These are phyloP conservation scores for Pulveroboletus frians DNA, from an alignment of 768 basidiomycete genomes.

Conservation along the genomic window DNA sequence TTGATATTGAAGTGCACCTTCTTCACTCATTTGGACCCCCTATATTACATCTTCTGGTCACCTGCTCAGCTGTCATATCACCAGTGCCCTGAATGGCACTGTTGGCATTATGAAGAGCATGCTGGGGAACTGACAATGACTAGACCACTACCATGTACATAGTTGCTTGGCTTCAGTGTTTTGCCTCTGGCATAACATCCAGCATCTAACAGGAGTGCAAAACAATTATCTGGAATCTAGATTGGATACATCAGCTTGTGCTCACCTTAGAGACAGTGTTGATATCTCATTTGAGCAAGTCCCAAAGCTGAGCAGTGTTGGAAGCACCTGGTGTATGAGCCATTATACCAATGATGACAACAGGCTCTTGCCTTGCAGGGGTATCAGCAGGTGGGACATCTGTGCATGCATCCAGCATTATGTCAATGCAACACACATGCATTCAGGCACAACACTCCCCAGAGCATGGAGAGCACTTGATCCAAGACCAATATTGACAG, in stretches of 20 bases:
- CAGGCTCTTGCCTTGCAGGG: constrained; percentile 39
- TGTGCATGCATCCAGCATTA: constrained; percentile 5
- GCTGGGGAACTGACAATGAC: constrained; percentile 50
- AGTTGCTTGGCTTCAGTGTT: constrained; percentile 55
- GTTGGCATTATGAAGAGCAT: constrained; percentile 71
- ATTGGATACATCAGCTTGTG: constrained; percentile 1
- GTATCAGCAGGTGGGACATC: background rate
- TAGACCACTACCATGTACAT: background rate
- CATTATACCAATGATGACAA: constrained; percentile 73
- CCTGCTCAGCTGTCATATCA: constrained; percentile 50
- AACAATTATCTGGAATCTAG: constrained; percentile 61
- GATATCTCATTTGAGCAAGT: constrained; percentile 49
- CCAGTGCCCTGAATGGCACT: constrained; percentile 65
- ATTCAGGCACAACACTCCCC: constrained; percentile 31
- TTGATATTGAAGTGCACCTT: constrained; percentile 50
- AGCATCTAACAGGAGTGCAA: constrained; percentile 41
- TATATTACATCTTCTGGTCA: constrained; percentile 5
- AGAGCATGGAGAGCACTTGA: constrained; percentile 35
- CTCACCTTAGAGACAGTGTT: constrained; percentile 56
- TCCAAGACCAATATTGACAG: constrained; percentile 52
- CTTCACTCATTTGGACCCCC: background rate
- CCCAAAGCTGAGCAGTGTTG: constrained; percentile 49
- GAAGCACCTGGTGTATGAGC: constrained; percentile 49
- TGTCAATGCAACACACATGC: constrained; percentile 15
- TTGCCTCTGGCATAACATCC: too few species aligned